Evolutionary conservation across 2,329 filamentous ascomycete genomes (phyloP).

Genomic region (Acrodontium crateriforme): DNA sequence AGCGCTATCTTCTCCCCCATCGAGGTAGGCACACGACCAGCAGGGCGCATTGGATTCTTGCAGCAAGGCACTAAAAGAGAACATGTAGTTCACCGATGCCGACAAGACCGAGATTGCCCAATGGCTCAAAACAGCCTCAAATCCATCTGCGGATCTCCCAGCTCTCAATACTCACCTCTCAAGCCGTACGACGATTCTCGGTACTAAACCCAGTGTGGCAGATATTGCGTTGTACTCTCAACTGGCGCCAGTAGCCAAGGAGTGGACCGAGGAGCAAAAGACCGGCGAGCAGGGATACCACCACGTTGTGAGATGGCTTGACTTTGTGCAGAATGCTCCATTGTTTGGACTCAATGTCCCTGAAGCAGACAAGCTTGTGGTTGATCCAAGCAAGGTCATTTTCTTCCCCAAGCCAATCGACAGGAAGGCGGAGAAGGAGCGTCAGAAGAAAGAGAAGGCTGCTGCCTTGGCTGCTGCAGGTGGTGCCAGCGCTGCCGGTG

Average conservation of each 20-base stretch:
- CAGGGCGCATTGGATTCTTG: background rate
- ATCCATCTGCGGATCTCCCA: conserved; percentile 50
- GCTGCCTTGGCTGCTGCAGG: conserved; percentile 35
- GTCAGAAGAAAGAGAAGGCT: conserved; percentile 90
- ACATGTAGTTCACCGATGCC: conserved; percentile 55
- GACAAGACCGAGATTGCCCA: conserved; percentile 81
- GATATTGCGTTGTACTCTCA: conserved; percentile 73
- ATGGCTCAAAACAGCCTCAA: conserved; percentile 68
- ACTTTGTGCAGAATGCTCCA: conserved; percentile 86
- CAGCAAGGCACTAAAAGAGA: background rate
- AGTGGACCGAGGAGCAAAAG: conserved; percentile 73
- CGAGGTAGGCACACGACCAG: conserved; percentile 14
- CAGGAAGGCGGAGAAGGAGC: conserved; percentile 90
- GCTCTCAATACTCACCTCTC: conserved; percentile 78
- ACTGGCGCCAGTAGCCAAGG: conserved; percentile 60
- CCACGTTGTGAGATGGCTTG: conserved; percentile 79
- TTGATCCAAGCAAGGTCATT: conserved; percentile 67
- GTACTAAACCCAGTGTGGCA: conserved; percentile 75
- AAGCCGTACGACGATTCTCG: conserved; percentile 76
- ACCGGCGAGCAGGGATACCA: conserved; percentile 82
- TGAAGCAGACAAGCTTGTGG: conserved; percentile 59
- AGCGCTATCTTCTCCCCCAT: conserved; percentile 19
- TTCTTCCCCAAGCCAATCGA: conserved; percentile 83
- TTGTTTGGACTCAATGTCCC: conserved; percentile 55
- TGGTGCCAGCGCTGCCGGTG: conserved; percentile 25